phyloP scores from a whole-genome alignment of 2,329 filamentous ascomycete species.

The Clarireedia sp. region DNA sequence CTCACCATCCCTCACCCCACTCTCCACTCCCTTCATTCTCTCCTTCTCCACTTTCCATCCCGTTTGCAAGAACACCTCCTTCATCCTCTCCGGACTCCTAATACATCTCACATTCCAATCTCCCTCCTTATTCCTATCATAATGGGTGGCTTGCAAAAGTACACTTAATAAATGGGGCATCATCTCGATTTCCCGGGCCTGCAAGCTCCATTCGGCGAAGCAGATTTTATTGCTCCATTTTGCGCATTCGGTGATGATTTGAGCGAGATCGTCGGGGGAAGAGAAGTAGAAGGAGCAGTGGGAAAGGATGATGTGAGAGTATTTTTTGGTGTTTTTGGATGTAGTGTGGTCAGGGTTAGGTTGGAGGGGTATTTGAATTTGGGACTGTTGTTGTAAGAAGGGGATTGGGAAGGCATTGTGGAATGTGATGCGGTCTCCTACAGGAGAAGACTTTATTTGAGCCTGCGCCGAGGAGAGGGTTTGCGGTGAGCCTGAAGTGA shows the following conservation, averaged over 20 bases:
- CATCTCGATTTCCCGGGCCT: slow-evolving; percentile 32
- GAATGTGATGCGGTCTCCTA: slow-evolving; percentile 39
- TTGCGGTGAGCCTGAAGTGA: slow-evolving; percentile 34
- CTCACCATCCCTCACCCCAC: slow-evolving; percentile 38
- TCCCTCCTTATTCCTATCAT: slow-evolving; percentile 33
- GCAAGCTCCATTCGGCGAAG: slow-evolving; percentile 40
- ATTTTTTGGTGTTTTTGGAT: slow-evolving; percentile 22
- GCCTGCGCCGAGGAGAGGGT: slow-evolving; percentile 42
- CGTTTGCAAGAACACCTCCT: slow-evolving; percentile 9
- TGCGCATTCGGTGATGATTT: slow-evolving; percentile 32
- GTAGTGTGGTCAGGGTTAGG: slow-evolving; percentile 28
- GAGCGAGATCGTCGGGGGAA: slow-evolving; percentile 30
- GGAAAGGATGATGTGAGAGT: slow-evolving; percentile 40
- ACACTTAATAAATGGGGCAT: slow-evolving; percentile 45
- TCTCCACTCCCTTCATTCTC: slow-evolving; percentile 32
- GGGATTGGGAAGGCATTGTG: slow-evolving; percentile 23
- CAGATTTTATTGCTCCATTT: slow-evolving; percentile 32
- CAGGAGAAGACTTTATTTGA: slow-evolving; percentile 33
- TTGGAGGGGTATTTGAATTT: slow-evolving; percentile 23
- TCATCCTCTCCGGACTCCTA: background rate
- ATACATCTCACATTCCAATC: slow-evolving; percentile 31
- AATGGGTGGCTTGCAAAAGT: slow-evolving; percentile 37
- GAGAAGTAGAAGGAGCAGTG: slow-evolving; percentile 49
- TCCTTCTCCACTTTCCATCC: slow-evolving; percentile 28
- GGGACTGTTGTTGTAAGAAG: background rate